phyloP scores from a whole-genome alignment of 441 rosid genomes.

The Hura crepitans region DNA sequence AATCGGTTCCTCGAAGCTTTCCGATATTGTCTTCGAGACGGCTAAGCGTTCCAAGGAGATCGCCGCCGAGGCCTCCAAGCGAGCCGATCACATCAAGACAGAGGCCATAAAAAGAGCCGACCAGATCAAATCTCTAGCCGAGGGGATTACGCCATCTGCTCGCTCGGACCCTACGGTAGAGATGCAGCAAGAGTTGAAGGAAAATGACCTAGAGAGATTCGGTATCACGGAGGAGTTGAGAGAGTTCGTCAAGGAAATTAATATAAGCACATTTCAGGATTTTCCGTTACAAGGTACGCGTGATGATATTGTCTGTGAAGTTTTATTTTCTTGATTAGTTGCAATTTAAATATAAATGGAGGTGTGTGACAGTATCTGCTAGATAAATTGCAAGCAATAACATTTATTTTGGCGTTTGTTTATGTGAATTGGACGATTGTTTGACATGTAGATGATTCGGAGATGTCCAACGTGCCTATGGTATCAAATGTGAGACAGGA shows the following conservation, averaged over 20 bases:
- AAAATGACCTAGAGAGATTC: conserved; percentile 35
- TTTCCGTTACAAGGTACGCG: conserved; percentile 52
- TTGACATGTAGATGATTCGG: conserved; percentile 43
- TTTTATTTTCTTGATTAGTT: not conserved
- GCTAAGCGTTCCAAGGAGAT: conserved; percentile 49
- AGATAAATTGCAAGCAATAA: not conserved
- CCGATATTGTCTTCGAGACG: conserved; percentile 50
- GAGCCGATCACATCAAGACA: conserved; percentile 37
- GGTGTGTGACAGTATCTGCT: too few species aligned
- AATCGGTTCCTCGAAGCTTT: conserved; percentile 39
- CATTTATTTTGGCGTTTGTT: not conserved
- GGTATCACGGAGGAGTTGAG: conserved; percentile 65
- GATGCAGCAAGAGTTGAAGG: conserved; percentile 13
- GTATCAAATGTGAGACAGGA: conserved; percentile 54
- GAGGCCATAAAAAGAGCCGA: conserved; percentile 31
- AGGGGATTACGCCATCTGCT: conserved; percentile 44
- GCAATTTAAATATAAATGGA: too few species aligned
- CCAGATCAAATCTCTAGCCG: conserved; percentile 48
- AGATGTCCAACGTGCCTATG: conserved; percentile 32
- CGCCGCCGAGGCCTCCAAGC: conserved; percentile 67
- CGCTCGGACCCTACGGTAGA: conserved; percentile 27
- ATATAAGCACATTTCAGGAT: conserved; percentile 60
- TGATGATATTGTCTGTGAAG: too few species aligned
- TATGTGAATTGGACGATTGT: conserved; percentile 12
- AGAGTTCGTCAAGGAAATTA: conserved; percentile 55